Evolutionary conservation across 345 rosid species (phyloP).

Genomic region (Psidium friedrichsthalianum): DNA sequence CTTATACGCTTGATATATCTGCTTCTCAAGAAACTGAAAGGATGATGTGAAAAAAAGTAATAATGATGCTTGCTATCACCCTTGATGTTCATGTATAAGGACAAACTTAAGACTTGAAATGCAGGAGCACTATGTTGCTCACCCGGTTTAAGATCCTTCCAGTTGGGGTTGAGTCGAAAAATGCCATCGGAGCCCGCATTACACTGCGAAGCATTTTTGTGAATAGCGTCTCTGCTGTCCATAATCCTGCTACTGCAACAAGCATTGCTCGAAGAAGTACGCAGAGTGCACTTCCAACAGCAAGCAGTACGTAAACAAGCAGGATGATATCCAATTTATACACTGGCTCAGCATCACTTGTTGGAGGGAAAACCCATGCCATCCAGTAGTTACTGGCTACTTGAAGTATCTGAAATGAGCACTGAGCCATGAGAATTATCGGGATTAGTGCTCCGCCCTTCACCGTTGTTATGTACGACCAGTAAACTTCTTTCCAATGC

Average conservation of each 20-base stretch:
- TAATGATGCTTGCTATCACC: neutral
- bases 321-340: slow-evolving; percentile 44
- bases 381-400: slow-evolving; percentile 91
- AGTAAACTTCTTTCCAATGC: slow-evolving; percentile 77
- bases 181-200: slow-evolving; percentile 80
- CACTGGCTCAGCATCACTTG: slow-evolving; percentile 37
- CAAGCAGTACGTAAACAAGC: slow-evolving; percentile 55
- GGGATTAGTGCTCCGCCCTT: slow-evolving; percentile 75
- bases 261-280: slow-evolving; percentile 63
- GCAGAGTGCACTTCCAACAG: slow-evolving; percentile 61
- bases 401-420: slow-evolving; percentile 71
- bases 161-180: slow-evolving; percentile 90
- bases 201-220: slow-evolving; percentile 61
- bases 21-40: neutral
- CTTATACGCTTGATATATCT: neutral
- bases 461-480: slow-evolving; percentile 59
- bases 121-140: slow-evolving; percentile 6
- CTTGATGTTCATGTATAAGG: neutral
- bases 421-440: slow-evolving; percentile 70
- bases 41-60: neutral
- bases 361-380: slow-evolving; percentile 85
- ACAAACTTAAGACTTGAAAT: neutral
- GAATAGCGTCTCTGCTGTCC: slow-evolving; percentile 72
- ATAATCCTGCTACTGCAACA: slow-evolving; percentile 57
- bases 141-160: slow-evolving; percentile 95